Evolutionary conservation across 805 yeast species (phyloP).

Genomic region (Lipomyces yamanashiensis): DNA sequence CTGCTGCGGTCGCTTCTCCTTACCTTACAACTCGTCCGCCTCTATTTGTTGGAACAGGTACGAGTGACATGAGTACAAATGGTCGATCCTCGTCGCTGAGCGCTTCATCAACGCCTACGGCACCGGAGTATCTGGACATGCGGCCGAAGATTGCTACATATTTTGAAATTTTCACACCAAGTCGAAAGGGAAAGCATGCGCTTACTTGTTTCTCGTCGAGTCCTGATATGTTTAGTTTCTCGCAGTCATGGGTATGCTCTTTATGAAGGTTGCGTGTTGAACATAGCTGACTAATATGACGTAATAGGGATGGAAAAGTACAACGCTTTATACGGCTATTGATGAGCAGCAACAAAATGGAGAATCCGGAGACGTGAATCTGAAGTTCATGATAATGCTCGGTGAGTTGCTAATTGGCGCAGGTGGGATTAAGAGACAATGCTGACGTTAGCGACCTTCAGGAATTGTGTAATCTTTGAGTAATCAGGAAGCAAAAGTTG

Average conservation of each 20-base stretch:
- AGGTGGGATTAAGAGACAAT: neutral
- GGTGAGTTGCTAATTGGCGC: conserved; percentile 5
- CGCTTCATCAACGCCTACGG: neutral
- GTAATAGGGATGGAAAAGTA: conserved; percentile 61
- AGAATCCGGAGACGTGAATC: conserved; percentile 5
- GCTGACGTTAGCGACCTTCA: neutral
- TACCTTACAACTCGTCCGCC: too few relatives aligned
- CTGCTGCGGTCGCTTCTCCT: neutral
- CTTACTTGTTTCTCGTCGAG: conserved; percentile 60
- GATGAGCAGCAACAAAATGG: conserved; percentile 44
- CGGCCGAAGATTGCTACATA: conserved; percentile 54
- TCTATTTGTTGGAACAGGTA: too few relatives aligned
- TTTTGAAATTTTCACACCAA: conserved; percentile 60
- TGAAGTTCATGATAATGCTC: conserved; percentile 27
- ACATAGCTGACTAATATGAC: neutral
- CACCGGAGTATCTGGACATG: conserved; percentile 51
- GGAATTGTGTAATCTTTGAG: neutral
- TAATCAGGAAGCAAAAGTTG: too few relatives aligned
- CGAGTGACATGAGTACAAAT: neutral
- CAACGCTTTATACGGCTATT: conserved; percentile 57
- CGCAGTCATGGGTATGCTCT: conserved; percentile 53
- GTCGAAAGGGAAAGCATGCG: conserved; percentile 52
- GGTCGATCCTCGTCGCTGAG: neutral
- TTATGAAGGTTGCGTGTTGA: neutral
- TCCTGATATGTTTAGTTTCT: conserved; percentile 57